These are phyloP conservation scores for Saitoella complicata DNA, from an alignment of 805 yeast genomes.

Conservation along the genomic window DNA sequence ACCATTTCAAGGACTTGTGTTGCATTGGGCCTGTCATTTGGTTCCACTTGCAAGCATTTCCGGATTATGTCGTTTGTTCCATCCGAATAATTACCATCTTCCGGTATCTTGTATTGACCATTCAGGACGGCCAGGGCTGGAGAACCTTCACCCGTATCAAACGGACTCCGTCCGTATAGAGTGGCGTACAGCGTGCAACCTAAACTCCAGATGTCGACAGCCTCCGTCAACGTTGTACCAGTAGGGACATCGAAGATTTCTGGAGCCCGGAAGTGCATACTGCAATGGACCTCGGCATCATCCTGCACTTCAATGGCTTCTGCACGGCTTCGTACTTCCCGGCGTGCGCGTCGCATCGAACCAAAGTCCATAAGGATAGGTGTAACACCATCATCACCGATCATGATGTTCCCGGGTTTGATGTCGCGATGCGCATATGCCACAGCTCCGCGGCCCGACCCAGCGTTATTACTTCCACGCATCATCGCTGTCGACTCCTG, in stretches of 20 bases:
- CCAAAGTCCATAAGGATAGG: constrained; percentile 80
- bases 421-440: constrained; percentile 78
- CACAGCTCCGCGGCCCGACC: constrained; percentile 27
- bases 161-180: constrained; percentile 70
- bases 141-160: constrained; percentile 65
- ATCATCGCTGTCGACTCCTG: constrained; percentile 2
- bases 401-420: constrained; percentile 80
- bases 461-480: neutral
- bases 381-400: constrained; percentile 44
- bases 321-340: constrained; percentile 38
- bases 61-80: constrained; percentile 40
- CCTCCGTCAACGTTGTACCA: constrained; percentile 46
- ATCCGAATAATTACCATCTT: constrained; percentile 34
- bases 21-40: constrained; percentile 44
- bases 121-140: constrained; percentile 56
- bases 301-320: constrained; percentile 68
- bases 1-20: constrained; percentile 41
- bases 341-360: constrained; percentile 50
- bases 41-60: constrained; percentile 47
- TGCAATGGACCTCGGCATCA: constrained; percentile 66
- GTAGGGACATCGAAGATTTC: constrained; percentile 67
- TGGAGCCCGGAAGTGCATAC: constrained; percentile 79
- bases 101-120: constrained; percentile 47
- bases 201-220: constrained; percentile 78
- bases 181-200: constrained; percentile 73